phyloP scores from a whole-genome alignment of 768 basidiomycete genomes.

The Boletellus emodensis region DNA sequence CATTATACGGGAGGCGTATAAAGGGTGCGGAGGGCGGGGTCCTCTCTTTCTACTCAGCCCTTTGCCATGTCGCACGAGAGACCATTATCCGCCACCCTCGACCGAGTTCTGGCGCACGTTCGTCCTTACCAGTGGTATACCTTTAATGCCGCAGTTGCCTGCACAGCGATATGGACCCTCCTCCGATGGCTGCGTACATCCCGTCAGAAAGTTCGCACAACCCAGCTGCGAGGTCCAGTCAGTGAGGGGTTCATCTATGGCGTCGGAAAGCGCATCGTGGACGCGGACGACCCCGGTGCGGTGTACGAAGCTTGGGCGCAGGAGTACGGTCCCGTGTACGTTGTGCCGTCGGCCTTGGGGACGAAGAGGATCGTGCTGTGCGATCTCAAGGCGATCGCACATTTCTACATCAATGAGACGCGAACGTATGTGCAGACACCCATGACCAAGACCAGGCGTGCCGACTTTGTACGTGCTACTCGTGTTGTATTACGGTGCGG shows the following conservation, averaged over 20 bases:
- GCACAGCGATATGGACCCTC: conserved; percentile 3
- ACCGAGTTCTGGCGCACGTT: neutral
- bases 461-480: conserved; percentile 7
- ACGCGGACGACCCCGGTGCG: neutral
- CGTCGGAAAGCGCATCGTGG: conserved; percentile 3
- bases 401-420: conserved; percentile 11
- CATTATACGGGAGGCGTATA: too few species aligned
- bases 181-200: conserved; percentile 1
- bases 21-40: too few species aligned
- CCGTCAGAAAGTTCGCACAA: conserved; percentile 5
- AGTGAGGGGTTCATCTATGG: conserved; percentile 17
- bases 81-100: neutral
- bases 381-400: conserved; percentile 38
- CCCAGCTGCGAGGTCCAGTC: conserved; percentile 17
- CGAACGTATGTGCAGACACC: conserved; percentile 41
- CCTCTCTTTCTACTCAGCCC: too few species aligned
- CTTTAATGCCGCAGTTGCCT: neutral
- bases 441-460: conserved; percentile 31
- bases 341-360: conserved; percentile 14
- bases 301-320: conserved; percentile 22
- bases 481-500: neutral
- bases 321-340: conserved; percentile 18
- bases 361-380: conserved; percentile 17
- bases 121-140: neutral
- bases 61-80: neutral